Evolutionary conservation across 2,329 filamentous ascomycete species (phyloP), one percentile per base, ranked within the genome.

Genomic region (Pyrenophora graminea): DNA sequence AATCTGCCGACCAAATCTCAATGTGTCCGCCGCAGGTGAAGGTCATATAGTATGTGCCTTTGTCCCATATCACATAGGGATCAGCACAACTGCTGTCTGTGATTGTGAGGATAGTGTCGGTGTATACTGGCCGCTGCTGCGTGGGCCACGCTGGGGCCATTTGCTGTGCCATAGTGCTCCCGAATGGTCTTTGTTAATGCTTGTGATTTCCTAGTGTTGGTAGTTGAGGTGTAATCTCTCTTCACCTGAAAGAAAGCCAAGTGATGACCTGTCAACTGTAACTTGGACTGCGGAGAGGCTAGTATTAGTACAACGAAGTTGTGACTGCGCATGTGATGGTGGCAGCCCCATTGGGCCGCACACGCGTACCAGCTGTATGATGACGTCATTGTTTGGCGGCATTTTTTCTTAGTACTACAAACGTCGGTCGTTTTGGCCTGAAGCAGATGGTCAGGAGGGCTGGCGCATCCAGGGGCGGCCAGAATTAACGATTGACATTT

Each of bases 41-140:
- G 8, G 75, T 78, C 65, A 79, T 66, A 55, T 77, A 79, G 60
- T 77, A 79, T 39, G 70, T 72, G 23, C 70, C 73, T 49, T 74
- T 68, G n/a, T 71, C 66, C 54, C 66, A 72, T 6, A 75, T 68
- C 39, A 79, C 71, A 62, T 74, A 78, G 2, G 77, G 77, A 61
- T 79, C 77, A 2, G 77, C 71, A 12, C 75, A 77, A 5, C 69
- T 64, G 13, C 65, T 61, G 13, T 66, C 62, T 2, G 77, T 77
- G 44, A 78, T 71, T 12, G 73, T 75, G 32, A 78, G 61, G 48
- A 77, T 75, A 5, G 71, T 61, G 40, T 74, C 72, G 47, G 72
- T 72, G 50, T 74, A 74, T 12, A 62, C 54, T 19, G 65, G 64
- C 12, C 38, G 53, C 23, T 55, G 53, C n/a, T 55, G 52, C 1